Evolutionary conservation across 805 yeast species (phyloP), one percentile per base, ranked within the genome.

Genomic region (Metschnikowia arizonensis): DNA sequence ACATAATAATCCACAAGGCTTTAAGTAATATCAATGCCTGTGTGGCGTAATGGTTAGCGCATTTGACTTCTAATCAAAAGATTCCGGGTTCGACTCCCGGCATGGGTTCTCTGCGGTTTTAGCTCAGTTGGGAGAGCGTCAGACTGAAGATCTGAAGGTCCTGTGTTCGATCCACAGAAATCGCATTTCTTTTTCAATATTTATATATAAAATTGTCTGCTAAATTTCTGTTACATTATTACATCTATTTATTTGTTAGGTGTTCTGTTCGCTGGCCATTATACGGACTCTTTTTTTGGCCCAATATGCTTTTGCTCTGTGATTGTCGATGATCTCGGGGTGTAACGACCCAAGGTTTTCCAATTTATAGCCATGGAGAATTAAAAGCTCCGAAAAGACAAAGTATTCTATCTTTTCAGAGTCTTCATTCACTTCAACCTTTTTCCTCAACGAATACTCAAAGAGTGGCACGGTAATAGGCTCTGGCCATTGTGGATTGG

Each of bases 261-360:
- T n/a, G 15, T 21, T 34, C 11, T 18, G 17, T 5, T 37, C 34
- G 21, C 34, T 15, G 18, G 40, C 51, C 48, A 48, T 42, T 3
- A 40, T 38, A 10, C 51, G 44, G 9, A 47, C 51, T 35, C 36
- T 65, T 59, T 42, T 56, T 58, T 5, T 63, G 64, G 67, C 66
- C 87, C 88, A 83, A 56, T 78, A 84, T 4, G 56, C 56, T 14
- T 58, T 53, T n/a, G 85, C 88, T 4, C 64, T 69, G 0, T 64
- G 63, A 6, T 75, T 61, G 33, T 78, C 61, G 0, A 69, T 69
- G 9, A 74, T 50, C 5, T 63, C 66, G 12, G 61, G 53, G 10
- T 59, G 48, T 7, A 69, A 58, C 11, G 50, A 55, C 23, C 30
- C 41, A 4, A 49, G 23, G 1, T 57, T 58, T 6, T 78, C 79